Evolutionary conservation across 1,284 basidiomycete species (phyloP), one percentile per base, ranked within the genome.

Genomic region (Chalciporus piperatoides): DNA sequence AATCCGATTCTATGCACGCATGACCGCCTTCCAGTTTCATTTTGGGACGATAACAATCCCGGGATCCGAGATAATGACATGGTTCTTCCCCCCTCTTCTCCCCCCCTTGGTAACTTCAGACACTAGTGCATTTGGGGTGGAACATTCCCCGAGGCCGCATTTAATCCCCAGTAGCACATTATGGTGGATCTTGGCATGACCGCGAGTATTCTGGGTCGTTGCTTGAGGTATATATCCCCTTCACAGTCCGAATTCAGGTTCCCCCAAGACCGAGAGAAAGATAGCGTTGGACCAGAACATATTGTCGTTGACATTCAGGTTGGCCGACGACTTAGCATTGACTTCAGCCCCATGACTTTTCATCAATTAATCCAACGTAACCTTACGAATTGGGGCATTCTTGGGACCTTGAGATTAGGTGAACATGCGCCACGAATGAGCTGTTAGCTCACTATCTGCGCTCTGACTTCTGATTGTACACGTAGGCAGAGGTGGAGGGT

Each of bases 381-480:
- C 36, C 41, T 47, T 41, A 48, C 30, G 19, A 36, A 12, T 37
- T 19, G 30, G 40, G 33, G 14, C 11, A 2, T 38, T 19, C 14
- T 44, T 38, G 28, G 10, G 14, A 15, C 33, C 42, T 44, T 7
- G 35, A 41, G 8, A 17, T 19, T 39, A 48, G 33, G 43, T 49
- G 30, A 55, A 49, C 24, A 25, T 25, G 48, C 48, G 32, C 17
- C 49, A 42, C 44, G 53, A 44, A 44, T 32, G 46, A 19, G 15
- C 21, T 33, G 44, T 51, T 48, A 21, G 43, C 57, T 25, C 57
- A 44, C 50, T 62, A 52, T 52, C 46, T n/a, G 55, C 59, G 51
- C 59, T 36, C 14, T 41, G 30, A 39, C 27, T 21, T 43, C 44
- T 15, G 41, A 45, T 41, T 19, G 40, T 35, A 21, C 33, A 40